These are phyloP conservation scores for Podospora didyma DNA, from an alignment of 495 filamentous ascomycete species.

Conservation along the genomic window DNA sequence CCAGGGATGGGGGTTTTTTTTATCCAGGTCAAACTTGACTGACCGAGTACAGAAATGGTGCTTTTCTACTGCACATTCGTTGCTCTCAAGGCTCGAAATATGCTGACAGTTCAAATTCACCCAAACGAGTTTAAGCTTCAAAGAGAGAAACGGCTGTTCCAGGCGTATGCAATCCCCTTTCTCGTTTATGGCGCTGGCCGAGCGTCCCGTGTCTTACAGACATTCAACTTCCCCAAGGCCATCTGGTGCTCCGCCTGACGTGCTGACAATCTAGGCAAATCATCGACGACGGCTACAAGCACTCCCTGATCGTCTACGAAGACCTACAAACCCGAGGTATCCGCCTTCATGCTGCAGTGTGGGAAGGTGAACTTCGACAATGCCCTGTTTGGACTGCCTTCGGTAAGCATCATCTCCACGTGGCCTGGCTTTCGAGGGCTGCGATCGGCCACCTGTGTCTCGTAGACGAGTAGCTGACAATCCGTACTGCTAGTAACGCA, in stretches of 20 bases:
- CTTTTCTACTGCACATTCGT: slow-evolving; percentile 75
- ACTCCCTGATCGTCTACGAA: slow-evolving; percentile 67
- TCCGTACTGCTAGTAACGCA: slow-evolving; percentile 49
- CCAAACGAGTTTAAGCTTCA: slow-evolving; percentile 58
- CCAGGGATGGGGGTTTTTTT: not conserved
- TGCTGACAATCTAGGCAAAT: slow-evolving; percentile 53
- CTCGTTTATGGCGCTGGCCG: not conserved
- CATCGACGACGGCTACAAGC: slow-evolving; percentile 62
- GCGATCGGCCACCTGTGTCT: not conserved
- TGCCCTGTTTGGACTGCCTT: slow-evolving; percentile 77
- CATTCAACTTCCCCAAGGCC: not conserved
- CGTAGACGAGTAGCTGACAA: not conserved
- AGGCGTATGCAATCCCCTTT: slow-evolving; percentile 52
- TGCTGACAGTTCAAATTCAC: slow-evolving; percentile 43
- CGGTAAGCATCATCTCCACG: slow-evolving; percentile 29
- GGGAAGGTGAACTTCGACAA: slow-evolving; percentile 43
- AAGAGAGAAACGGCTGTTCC: slow-evolving; percentile 63
- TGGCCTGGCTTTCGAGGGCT: no score
- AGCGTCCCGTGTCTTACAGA: no score
- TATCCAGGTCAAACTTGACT: not conserved
- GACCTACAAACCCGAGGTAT: slow-evolving; percentile 62
- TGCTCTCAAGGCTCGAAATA: slow-evolving; percentile 68
- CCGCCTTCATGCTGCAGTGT: slow-evolving; percentile 48
- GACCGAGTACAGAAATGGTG: slow-evolving; percentile 56
- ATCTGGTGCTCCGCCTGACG: not conserved